Conservation (phyloP, 2,329 filamentous ascomycete species). For the Clarireedia homoeocarpa region DNA sequence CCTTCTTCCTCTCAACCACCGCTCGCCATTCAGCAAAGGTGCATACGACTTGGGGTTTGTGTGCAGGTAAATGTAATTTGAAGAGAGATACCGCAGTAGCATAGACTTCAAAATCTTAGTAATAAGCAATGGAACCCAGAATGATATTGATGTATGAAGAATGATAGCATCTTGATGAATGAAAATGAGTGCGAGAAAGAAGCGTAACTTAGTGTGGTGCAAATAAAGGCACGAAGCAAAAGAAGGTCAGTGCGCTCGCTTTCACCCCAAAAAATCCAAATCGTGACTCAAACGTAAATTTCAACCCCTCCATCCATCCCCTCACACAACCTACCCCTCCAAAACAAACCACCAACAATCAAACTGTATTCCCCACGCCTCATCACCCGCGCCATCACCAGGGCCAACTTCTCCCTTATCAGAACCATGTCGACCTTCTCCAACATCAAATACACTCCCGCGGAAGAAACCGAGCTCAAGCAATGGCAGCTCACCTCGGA, state of each 20-base stretch:
- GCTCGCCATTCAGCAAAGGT: too few species aligned
- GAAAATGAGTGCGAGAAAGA: neutral
- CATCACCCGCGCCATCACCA: conserved; percentile 30
- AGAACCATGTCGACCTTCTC: conserved; percentile 60
- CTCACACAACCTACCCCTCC: conserved; percentile 2
- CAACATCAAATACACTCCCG: conserved; percentile 61
- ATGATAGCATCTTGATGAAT: too few species aligned
- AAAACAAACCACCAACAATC: conserved; percentile 12
- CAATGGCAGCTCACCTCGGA: conserved; percentile 79
- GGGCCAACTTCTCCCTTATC: conserved; percentile 51
- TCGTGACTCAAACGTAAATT: conserved; percentile 2
- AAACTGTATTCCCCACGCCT: conserved; percentile 27
- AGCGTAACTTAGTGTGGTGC: neutral
- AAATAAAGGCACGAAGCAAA: neutral
- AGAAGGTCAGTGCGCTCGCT: neutral
- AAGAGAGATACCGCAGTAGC: too few species aligned
- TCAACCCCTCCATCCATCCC: neutral
- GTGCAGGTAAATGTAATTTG: too few species aligned
- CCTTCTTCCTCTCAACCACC: too few species aligned
- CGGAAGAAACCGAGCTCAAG: conserved; percentile 79
- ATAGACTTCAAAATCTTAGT: too few species aligned
- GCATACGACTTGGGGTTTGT: too few species aligned
- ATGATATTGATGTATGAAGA: too few species aligned
- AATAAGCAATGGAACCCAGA: too few species aligned
- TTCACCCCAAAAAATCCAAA: neutral